Evolutionary conservation across 1,139 yeast genomes (phyloP), one percentile per base, ranked within the genome.

Genomic region (Magnusiomyces sp.): DNA sequence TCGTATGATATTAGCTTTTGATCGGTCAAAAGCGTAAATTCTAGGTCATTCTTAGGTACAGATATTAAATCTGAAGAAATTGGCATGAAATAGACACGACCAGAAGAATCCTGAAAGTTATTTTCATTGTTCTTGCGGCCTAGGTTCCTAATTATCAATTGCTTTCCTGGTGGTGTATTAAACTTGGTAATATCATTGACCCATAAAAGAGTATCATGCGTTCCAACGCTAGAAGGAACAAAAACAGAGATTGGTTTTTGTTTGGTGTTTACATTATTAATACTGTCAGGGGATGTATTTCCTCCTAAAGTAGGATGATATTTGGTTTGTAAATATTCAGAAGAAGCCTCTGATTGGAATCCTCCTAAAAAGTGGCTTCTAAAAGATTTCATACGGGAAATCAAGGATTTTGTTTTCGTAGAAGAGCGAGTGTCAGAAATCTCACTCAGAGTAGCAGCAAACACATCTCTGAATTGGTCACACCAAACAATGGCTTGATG

Each of bases 401-500:
- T 57, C 44, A 86, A 67, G 0, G 76, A 60, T 46, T 69, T 70
- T 0, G 89, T 81, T 63, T 1, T 64, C 55, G 95, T 89, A 0
- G 78, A 68, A 0, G 71, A 60, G 0, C 62, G 58, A 14, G 61
- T 60, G 58, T 84, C 82, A 2, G 78, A 73, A 10, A 80, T 70
- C 46, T 77, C 81, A 43, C 83, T 63, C 20, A 87, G 59, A 0
- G 76, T 65, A 44, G 68, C 67, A 16, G 84, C 81, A 6, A 87
- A 58, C 16, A 73, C 75, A 40, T 73, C 71, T 53, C 95, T 72
- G 43, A 87, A 67, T 62, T 86, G 95, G 53, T 80, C 82, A 66
- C 95, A 87, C 95, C 95, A 87, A 0, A 87, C 94, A 48, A 87
- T 79, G 1, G 95, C 95, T 58, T 86, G 73, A 66, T 87, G 95